phyloP scores from a whole-genome alignment of 1,139 yeast species.

The Sugiyamaella xylanicola region DNA sequence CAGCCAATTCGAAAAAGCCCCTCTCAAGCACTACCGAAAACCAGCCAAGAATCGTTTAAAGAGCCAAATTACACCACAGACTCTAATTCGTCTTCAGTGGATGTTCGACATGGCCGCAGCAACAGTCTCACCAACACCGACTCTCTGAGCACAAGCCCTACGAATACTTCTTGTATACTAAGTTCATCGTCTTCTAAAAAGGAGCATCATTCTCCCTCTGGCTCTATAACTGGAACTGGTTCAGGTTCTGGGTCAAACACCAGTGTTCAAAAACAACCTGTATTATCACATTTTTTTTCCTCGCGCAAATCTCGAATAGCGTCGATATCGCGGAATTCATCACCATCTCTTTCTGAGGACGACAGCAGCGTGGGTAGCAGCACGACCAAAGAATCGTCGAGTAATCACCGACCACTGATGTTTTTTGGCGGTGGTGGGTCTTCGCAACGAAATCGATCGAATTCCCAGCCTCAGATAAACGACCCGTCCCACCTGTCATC shows the following conservation, averaged over 20 bases:
- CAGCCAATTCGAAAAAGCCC: slow-evolving; percentile 5
- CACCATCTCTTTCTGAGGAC: slow-evolving; percentile 21
- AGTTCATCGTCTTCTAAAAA: neutral
- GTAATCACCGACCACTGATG: slow-evolving; percentile 3
- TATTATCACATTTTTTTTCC: slow-evolving; percentile 18
- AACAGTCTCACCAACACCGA: slow-evolving; percentile 7
- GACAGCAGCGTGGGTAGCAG: too few relatives aligned
- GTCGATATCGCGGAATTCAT: slow-evolving; percentile 17
- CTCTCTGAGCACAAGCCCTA: slow-evolving; percentile 7
- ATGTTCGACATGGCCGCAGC: slow-evolving; percentile 1
- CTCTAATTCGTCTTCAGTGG: neutral
- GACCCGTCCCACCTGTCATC: slow-evolving; percentile 8
- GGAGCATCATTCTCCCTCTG: neutral
- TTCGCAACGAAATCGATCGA: slow-evolving; percentile 7
- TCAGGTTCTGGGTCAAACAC: neutral
- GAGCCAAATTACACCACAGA: slow-evolving; percentile 4
- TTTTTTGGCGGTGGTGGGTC: slow-evolving; percentile 6
- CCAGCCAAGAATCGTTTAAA: slow-evolving; percentile 5
- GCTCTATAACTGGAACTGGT: too few relatives aligned
- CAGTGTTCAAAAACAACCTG: neutral
- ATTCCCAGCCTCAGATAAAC: slow-evolving; percentile 13
- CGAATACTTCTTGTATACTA: neutral
- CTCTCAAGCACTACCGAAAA: neutral
- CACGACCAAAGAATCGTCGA: neutral
- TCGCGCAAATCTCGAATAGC: slow-evolving; percentile 18